These are phyloP conservation scores for Bathelium albidoporum DNA, from an alignment of 495 filamentous ascomycete species.

Conservation along the genomic window DNA sequence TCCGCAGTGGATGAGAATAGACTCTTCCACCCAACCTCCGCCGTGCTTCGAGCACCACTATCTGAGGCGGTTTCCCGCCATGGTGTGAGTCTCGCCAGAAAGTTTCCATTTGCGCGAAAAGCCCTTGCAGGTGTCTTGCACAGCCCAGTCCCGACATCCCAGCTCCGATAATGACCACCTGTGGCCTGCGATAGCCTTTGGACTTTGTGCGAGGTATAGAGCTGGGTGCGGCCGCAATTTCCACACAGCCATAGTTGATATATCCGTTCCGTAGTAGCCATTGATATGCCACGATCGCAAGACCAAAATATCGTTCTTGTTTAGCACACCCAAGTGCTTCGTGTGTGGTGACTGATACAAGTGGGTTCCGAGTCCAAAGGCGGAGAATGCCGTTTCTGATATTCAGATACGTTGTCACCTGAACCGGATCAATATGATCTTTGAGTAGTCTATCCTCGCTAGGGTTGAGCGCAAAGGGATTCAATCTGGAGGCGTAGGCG, in stretches of 20 bases:
- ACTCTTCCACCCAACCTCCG: conserved; percentile 85
- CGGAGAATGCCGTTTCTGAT: conserved; percentile 92
- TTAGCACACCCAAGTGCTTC: conserved; percentile 90
- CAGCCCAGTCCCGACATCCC: conserved; percentile 88
- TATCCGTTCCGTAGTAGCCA: conserved; percentile 87
- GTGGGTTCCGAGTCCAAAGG: conserved; percentile 82
- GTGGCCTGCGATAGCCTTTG: conserved; percentile 42
- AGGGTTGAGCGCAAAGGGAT: conserved; percentile 79
- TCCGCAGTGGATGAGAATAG: conserved; percentile 76
- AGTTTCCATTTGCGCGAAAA: conserved; percentile 67
- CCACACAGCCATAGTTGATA: conserved; percentile 92
- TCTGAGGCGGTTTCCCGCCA: conserved; percentile 52
- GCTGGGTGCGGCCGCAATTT: conserved; percentile 42
- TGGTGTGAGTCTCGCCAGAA: conserved; percentile 48
- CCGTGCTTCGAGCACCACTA: conserved; percentile 80
- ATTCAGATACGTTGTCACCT: conserved; percentile 94
- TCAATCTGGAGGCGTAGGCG: conserved; percentile 78
- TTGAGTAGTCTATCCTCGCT: conserved; percentile 73
- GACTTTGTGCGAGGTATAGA: conserved; percentile 31
- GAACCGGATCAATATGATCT: conserved; percentile 70
- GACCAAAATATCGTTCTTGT: conserved; percentile 80
- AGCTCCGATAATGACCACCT: conserved; percentile 82
- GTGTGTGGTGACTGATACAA: conserved; percentile 73
- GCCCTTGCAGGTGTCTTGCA: conserved; percentile 77
- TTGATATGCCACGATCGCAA: conserved; percentile 80